Evolutionary conservation across 192 early-diverging fungal genomes (phyloP), one percentile per base, ranked within the genome.

Genomic region (Coemansia sp.): DNA sequence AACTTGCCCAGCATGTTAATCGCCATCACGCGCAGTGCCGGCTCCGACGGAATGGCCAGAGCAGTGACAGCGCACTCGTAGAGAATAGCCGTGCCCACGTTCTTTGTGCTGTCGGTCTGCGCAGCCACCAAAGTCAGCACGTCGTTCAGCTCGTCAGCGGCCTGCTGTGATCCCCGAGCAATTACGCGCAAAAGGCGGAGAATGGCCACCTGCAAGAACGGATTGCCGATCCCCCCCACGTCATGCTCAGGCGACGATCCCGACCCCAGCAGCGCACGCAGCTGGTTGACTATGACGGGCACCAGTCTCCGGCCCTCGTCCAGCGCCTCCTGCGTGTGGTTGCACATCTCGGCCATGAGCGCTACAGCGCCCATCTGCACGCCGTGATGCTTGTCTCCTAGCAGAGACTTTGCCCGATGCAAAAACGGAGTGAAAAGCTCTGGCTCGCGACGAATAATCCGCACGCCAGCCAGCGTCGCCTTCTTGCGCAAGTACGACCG

Each of bases 1-100:
- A 99, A 98, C 52, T 94, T 90, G 62, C 97, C 97, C 11, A 99
- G 87, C 81, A 98, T 95, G 66, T 99, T 99, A 70, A 99, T 94
- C 16, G 92, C 97, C 65, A 99, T 76, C 37, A 97, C 93, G 36
- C 96, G 89, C 65, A 99, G 83, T 18, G 94, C 91, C 52, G 83
- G 86, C 62, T 97, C 95, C 48, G 90, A 92, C 62, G 94, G 92
- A 59, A 95, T 94, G 20, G 93, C 92, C 92, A 99, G 93, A 52
- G 95, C 95, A 2, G 97, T 97, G 72, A 96, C 72, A 1, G 97
- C 96, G 38, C 95, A 93, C 72, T 99, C 97, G 76, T 99, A 99
- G 52, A 98, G 81, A 61, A 99, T 95, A 11, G 97, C 89, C 67
- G 95, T 98, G 23, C 96, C 97, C 36, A 96, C 95, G 76, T 99